Evolutionary conservation across 2,329 filamentous ascomycete genomes (phyloP), one percentile per base, ranked within the genome.

Genomic region (Trichoderma sp.): DNA sequence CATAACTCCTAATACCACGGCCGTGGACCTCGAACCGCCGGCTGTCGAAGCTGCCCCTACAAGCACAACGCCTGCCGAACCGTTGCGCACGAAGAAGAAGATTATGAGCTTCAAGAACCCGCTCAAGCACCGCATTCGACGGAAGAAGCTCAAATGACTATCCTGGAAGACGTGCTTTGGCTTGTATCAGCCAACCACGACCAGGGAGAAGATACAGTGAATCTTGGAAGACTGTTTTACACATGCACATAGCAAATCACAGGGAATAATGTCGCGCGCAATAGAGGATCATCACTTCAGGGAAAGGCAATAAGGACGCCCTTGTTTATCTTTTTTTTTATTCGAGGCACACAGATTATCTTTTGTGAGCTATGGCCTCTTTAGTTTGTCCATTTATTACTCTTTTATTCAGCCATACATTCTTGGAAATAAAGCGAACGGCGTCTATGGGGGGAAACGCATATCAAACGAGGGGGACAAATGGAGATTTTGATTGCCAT

Each of bases 61-160:
- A 17, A 36, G 20, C 39, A 47, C 32, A 11, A 30, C 55, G 11
- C 26, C 53, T 4, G 11, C 23, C 9, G 53, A 68, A 15, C 53
- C 63, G 4, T 9, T 68, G 13, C 50, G 34, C 26, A 15, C 58
- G 12, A 71, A 68, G 63, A 73, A 63, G 55, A 55, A 53, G 55
- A 62, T 65, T 12, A 73, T 64, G 32, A 34, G 58, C 34, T 72
- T 72, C 34, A 71, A 71, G 57, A 73, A 71, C 15, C 68, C 71
- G 34, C 68, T 73, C 32, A 70, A 64, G 32, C 65, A 73, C 13
- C 71, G 47, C n/a, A 73, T 73, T 26, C 66, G 39, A 17, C 43
- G 71, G 20, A 72, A 64, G 71, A 73, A 57, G 43, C 43, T 73
- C 17, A 73, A 73, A 64, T 73, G 71, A 73, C 64, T 55, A 8